Evolutionary conservation across 2,329 filamentous ascomycete species (phyloP), one percentile per base, ranked within the genome.

Genomic region (Cladosporium sp.): DNA sequence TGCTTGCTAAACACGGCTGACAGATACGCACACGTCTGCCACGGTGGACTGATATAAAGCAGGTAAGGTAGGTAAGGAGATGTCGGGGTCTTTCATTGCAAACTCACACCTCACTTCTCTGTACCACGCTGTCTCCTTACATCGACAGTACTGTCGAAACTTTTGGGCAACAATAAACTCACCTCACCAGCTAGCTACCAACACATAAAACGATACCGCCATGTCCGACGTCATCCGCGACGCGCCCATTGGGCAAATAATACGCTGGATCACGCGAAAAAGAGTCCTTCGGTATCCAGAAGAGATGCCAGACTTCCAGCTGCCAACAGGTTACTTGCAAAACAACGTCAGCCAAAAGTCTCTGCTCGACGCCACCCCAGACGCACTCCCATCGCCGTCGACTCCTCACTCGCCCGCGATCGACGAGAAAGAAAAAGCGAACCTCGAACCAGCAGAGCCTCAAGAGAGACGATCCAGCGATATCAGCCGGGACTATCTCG

Each of bases 401-500:
- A 39, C 33, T 5, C 33, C 43, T 8, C 38, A 38, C 7, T 29
- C 33, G 7, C 69, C 69, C 55, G 40, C 36, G 11, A 30, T 39
- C 9, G 20, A 57, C 11, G 59, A 62, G 39, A 51, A 56, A 13
- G 68, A 68, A 30, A 69, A 69, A 56, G 43, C 41, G 8, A 32
- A 43, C 8, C 27, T 58, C 15, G 59, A 62, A 40, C 52, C 57
- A n/a, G 46, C 48, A 12, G 53, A 53, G 32, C 13, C 30, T 3
- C 47, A 20, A n/a, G 35, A 29, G 12, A 49, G 47, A n/a, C 35
- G 49, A 12, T 42, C 52, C 13, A 48, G 35, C 27, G 45, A 48
- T 5, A 18, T 39, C 27, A 35, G 94, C 52, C 78, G 79, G 53
- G 82, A 83, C 55, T 96, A 95, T 75, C 86, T 92, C 59, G 82